Conservation (phyloP, 225 moss, liverwort and hornwort genomes). For the Marchantia paleacea region DNA sequence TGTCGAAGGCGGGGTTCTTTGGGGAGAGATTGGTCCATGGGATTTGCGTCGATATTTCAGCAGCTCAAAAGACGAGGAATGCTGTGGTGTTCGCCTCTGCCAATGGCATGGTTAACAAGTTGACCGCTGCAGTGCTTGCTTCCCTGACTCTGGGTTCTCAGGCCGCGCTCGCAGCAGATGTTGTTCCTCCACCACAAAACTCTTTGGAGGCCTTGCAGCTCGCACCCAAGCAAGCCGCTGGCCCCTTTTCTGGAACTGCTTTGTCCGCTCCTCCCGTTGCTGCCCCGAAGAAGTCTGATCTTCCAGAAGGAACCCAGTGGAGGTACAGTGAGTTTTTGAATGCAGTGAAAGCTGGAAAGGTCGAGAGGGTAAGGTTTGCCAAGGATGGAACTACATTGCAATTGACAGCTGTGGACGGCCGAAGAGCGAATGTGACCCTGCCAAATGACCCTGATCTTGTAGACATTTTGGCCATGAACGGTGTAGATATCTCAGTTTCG, state of each 20-base stretch:
- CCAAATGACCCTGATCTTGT: conserved; percentile 53
- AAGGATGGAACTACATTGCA: conserved; percentile 50
- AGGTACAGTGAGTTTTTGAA: conserved; percentile 55
- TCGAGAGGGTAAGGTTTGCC: conserved; percentile 48
- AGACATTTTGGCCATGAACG: conserved; percentile 47
- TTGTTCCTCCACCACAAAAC: conserved; percentile 31
- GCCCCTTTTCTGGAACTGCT: conserved; percentile 29
- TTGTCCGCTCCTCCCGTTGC: conserved; percentile 41
- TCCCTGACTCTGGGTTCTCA: conserved; percentile 34
- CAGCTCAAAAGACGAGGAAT: conserved; percentile 16
- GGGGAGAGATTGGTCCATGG: conserved; percentile 32
- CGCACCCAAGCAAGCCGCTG: conserved; percentile 23
- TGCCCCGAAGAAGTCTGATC: conserved; percentile 43
- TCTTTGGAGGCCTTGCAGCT: conserved; percentile 35
- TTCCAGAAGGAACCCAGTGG: conserved; percentile 52
- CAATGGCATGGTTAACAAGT: conserved; percentile 20
- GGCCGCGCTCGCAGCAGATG: conserved; percentile 33
- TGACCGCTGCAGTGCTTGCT: conserved; percentile 41
- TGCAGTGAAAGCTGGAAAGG: conserved; percentile 49
- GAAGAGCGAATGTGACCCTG: conserved; percentile 48
- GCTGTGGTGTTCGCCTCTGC: conserved; percentile 19
- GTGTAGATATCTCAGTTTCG: conserved; percentile 51
- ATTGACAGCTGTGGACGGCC: conserved; percentile 46
- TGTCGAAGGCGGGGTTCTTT: conserved; percentile 25
- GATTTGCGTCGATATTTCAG: neutral